Evolutionary conservation across 371 early-diverging fungal species (phyloP).

Genomic region (Capillidium rhysosporum): DNA sequence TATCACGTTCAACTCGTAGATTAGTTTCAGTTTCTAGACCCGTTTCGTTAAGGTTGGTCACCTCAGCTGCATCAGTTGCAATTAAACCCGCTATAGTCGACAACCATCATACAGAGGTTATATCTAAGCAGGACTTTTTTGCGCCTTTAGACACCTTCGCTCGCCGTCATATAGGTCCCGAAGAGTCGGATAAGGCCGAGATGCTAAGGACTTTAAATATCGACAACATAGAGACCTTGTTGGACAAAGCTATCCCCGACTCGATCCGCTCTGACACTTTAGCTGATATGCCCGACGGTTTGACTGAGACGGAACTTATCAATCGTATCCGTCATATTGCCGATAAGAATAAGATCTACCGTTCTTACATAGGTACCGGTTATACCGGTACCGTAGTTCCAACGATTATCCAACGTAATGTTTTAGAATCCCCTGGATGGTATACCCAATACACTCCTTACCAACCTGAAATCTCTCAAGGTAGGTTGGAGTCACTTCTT

Average conservation of each 20-base stretch:
- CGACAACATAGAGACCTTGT: slow-evolving; percentile 52
- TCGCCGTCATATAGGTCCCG: slow-evolving; percentile 79
- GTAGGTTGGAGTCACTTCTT: slow-evolving; percentile 84
- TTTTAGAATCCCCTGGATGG: slow-evolving; percentile 95
- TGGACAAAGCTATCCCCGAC: slow-evolving; percentile 62
- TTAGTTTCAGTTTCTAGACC: too few relatives aligned
- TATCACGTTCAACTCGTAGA: too few relatives aligned
- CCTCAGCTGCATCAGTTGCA: too few relatives aligned
- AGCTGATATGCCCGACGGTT: slow-evolving; percentile 37
- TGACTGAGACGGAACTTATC: slow-evolving; percentile 67
- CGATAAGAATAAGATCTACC: slow-evolving; percentile 69
- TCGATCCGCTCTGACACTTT: slow-evolving; percentile 49
- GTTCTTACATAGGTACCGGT: slow-evolving; percentile 88
- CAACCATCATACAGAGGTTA: background rate
- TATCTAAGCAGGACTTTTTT: slow-evolving; percentile 14
- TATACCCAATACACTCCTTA: slow-evolving; percentile 81
- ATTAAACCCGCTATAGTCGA: too few relatives aligned
- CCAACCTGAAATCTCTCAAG: slow-evolving; percentile 96
- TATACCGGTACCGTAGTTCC: slow-evolving; percentile 81
- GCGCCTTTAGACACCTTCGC: slow-evolving; percentile 49
- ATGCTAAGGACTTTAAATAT: slow-evolving; percentile 70
- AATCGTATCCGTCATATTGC: slow-evolving; percentile 60
- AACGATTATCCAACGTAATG: slow-evolving; percentile 81
- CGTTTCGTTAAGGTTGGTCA: too few relatives aligned
- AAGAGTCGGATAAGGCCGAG: slow-evolving; percentile 34